Base-by-base conservation (phyloP, 176 grass and related monocot species). In the Chloris gayana region DNA sequence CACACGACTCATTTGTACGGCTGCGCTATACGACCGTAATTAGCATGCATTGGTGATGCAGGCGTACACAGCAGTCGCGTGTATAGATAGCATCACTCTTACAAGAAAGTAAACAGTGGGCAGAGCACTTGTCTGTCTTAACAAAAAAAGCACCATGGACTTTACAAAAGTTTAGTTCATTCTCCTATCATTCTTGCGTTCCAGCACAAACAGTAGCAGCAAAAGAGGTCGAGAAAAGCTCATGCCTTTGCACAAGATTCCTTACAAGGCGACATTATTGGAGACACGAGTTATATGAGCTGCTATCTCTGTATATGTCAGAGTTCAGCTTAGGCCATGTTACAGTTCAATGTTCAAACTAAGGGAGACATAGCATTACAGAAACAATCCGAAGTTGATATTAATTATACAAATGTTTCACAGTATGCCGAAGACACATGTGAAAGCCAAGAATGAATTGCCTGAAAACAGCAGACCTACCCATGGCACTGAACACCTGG, bases 391-490 rank as follows among this genome's bases (percentile, higher is more conserved):
- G 14, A 34, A 42, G 42, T 69, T 27, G 18, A 70, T 75, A 26
- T 75, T 84, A 70, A 71, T 71, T 60, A 80, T 54, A 80, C 51
- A 53, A 42, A 42, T 50, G 60, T 49, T 62, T 64, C 29, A 12
- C 38, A 30, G 33, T 34, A 63, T 4, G 18, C 49, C 21, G 2
- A 57, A 57, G 54, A 24, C 54, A 57, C 54, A 84, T 44, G 81
- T 65, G 86, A 61, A 91, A 93, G 94, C 94, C 94, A 97, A 97
- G 91, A 91, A 97, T 97, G 94, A 97, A 85, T 93, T 97, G 94
- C 94, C 94, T 87, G 88, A 82, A 86, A 88, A 76, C 85, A 93
- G 70, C 84, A 53, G 87, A 77, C 38, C 71, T 68, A 69, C 56
- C 84, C 87, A 72, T 26, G 53, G 39, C 76, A 77, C 53, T 17